Conservation (phyloP, 495 filamentous ascomycete genomes). For the Elasticomyces elasticus region DNA sequence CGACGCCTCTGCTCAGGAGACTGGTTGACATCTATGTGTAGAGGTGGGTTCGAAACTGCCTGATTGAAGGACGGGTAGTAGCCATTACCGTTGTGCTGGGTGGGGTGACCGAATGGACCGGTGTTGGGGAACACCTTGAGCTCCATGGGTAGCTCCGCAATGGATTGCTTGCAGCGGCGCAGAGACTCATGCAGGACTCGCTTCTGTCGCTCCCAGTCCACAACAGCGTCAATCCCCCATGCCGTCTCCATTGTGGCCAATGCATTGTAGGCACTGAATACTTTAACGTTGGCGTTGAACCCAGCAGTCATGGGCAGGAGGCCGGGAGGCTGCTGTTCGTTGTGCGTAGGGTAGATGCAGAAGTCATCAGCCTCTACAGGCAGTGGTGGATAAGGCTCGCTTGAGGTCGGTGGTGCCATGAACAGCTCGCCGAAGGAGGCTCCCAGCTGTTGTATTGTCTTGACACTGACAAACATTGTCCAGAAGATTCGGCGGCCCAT, state of each 20-base stretch:
- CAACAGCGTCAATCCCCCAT: constrained; percentile 58
- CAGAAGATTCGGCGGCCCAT: constrained; percentile 72
- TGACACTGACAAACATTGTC: constrained; percentile 58
- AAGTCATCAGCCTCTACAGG: constrained; percentile 73
- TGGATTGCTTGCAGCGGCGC: constrained; percentile 15
- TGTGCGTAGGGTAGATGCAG: constrained; percentile 53
- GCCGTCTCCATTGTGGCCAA: constrained; percentile 61
- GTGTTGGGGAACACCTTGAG: constrained; percentile 9
- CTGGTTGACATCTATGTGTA: constrained; percentile 10
- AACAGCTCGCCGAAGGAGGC: constrained; percentile 51
- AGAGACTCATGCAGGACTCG: constrained; percentile 41
- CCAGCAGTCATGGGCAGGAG: constrained; percentile 55
- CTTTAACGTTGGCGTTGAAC: constrained; percentile 65
- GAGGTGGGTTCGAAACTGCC: constrained; percentile 3
- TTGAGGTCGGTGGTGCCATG: constrained; percentile 60
- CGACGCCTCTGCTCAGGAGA: constrained; percentile 36
- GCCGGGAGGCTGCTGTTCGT: constrained; percentile 52
- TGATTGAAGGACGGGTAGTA: not conserved
- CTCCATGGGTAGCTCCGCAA: constrained; percentile 12
- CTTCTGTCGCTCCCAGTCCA: constrained; percentile 65
- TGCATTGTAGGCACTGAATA: constrained; percentile 60
- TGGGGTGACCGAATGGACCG: not conserved
- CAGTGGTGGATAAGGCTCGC: constrained; percentile 67
- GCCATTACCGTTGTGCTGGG: constrained; percentile 8
- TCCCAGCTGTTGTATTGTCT: constrained; percentile 61